Base-by-base conservation (phyloP, 176 grass and related monocot species). In the Neostapfia colusana region DNA sequence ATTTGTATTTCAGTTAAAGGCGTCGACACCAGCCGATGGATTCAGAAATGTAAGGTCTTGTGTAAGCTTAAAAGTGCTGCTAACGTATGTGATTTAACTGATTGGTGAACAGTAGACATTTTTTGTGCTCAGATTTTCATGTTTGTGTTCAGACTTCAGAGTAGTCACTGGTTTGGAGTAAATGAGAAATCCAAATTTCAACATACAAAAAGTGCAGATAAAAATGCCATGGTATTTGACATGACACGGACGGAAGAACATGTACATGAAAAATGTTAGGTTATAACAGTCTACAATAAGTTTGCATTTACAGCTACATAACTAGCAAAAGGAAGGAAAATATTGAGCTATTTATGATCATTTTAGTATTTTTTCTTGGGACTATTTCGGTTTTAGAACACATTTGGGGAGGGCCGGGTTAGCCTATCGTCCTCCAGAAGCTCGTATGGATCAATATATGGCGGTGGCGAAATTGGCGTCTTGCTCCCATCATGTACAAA, bases 371-470 rank as follows among this genome's bases (percentile, higher is more conserved):
- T 18, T 48, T 55, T 18, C 43, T 26, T 67, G 65, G 38, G 24
- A 14, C 63, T 63, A 17, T 83, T 61, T 51, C 44, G 42, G 40
- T 20, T 25, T 88, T 64, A 89, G 65, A 85, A 85, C 74, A 83
- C 64, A 75, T 85, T 57, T 28, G 84, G 60, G 28, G 85, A 54
- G 20, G 85, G 76, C 61, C 85, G 76, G 27, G 89, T 90, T 61
- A 92, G 65, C 77, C 87, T 91, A 66, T 90, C 95, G 16, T 99
- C 95, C 80, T 95, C 95, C 23, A 99, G 83, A 40, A 95, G 91
- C 55, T 86, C 70, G 20, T 94, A 95, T 59, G 95, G 91, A 89
- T 95, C 91, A 27, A 95, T 88, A 70, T 99, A 86, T 1, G 82
- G 91, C 17, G 87, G 87, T 6, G 85, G 60, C 21, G 85, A 82